phyloP scores from a whole-genome alignment of 2,329 filamentous ascomycete genomes.

The Botrytis squamosa region DNA sequence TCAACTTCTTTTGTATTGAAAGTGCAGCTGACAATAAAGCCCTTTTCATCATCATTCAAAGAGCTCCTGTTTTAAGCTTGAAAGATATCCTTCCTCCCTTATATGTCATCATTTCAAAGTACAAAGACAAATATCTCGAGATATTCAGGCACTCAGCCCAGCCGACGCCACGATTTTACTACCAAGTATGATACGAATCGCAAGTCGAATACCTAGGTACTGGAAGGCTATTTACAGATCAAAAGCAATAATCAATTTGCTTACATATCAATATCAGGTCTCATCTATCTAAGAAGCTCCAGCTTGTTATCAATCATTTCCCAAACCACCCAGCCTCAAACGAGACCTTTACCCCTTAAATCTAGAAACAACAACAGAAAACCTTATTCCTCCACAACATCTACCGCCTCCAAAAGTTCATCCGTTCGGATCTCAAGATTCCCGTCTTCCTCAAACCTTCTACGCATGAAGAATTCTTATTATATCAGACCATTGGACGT shows the following conservation, averaged over 20 bases:
- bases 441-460: neutral
- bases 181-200: neutral
- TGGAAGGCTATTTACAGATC: too few relatives aligned
- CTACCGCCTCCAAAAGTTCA: neutral
- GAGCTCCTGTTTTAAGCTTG: neutral
- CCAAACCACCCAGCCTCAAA: neutral
- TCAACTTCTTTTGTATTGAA: neutral
- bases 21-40: too few relatives aligned
- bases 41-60: too few relatives aligned
- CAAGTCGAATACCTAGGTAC: neutral
- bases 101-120: neutral
- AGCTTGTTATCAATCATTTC: neutral
- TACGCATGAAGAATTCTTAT: neutral
- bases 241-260: too few relatives aligned
- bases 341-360: neutral
- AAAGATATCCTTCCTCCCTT: neutral
- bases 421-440: conserved; percentile 4
- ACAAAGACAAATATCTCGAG: neutral
- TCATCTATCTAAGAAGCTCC: neutral
- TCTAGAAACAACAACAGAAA: neutral
- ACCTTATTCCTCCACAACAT: neutral
- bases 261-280: neutral
- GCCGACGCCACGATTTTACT: neutral
- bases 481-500: neutral
- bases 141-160: neutral